Conservation (phyloP, 2,329 filamentous ascomycete genomes). For the Alternaria infectoria region DNA sequence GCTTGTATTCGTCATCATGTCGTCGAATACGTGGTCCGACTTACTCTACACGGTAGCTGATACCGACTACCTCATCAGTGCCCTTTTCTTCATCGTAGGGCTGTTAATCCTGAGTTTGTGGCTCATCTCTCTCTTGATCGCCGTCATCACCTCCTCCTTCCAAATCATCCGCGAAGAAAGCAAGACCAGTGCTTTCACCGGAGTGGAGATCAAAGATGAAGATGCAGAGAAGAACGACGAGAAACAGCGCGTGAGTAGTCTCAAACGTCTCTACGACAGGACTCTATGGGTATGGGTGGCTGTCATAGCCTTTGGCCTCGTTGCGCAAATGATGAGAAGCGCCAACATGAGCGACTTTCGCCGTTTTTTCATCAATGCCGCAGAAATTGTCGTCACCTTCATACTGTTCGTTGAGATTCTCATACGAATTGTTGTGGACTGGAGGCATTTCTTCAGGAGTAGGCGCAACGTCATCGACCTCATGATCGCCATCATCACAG, state of each 20-base stretch:
- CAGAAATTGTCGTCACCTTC: slow-evolving; percentile 78
- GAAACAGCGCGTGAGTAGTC: slow-evolving; percentile 52
- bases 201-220: slow-evolving; percentile 63
- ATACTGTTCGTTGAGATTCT: slow-evolving; percentile 82
- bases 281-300: slow-evolving; percentile 79
- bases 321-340: slow-evolving; percentile 79
- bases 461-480: slow-evolving; percentile 82
- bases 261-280: slow-evolving; percentile 78
- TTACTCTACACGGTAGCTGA: slow-evolving; percentile 92
- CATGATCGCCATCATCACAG: slow-evolving; percentile 78
- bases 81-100: slow-evolving; percentile 73
- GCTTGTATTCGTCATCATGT: slow-evolving; percentile 97
- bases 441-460: slow-evolving; percentile 77
- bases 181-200: slow-evolving; percentile 89
- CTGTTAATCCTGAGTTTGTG: slow-evolving; percentile 95
- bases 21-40: slow-evolving; percentile 94
- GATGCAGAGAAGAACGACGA: slow-evolving; percentile 34
- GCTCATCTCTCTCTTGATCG: slow-evolving; percentile 93
- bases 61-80: slow-evolving; percentile 86
- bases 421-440: slow-evolving; percentile 77
- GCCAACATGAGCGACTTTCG: slow-evolving; percentile 72
- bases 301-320: slow-evolving; percentile 79
- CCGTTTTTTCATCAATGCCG: slow-evolving; percentile 68
- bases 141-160: slow-evolving; percentile 97
- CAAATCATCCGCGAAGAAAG: slow-evolving; percentile 98